phyloP scores from a whole-genome alignment of 2,329 filamentous ascomycete species.

The Exutisphaerella laricina region DNA sequence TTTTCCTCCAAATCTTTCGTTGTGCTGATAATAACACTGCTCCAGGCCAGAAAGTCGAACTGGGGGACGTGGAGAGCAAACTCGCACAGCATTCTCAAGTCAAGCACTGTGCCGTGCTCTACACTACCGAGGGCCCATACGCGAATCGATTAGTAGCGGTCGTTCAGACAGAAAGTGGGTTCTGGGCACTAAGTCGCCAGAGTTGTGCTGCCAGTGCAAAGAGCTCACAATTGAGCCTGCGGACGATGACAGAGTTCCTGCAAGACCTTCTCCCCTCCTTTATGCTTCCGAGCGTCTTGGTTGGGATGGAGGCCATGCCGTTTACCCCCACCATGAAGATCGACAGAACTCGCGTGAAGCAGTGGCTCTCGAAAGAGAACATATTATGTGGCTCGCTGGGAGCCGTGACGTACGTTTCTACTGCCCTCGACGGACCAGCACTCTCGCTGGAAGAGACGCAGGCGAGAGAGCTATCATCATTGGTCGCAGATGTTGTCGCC shows the following conservation, averaged over 20 bases:
- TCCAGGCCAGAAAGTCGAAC: slow-evolving; percentile 70
- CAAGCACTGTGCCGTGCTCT: not conserved
- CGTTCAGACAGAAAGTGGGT: not conserved
- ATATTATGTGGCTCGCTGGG: not conserved
- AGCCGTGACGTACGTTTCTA: not conserved
- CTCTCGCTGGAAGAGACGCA: not conserved
- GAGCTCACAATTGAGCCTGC: not conserved
- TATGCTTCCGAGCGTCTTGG: slow-evolving; percentile 5
- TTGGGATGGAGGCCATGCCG: slow-evolving; percentile 3
- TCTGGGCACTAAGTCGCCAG: not conserved
- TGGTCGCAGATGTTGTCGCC: slow-evolving; percentile 1
- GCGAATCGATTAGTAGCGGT: slow-evolving; percentile 1
- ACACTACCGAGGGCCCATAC: not conserved
- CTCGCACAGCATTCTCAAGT: not conserved
- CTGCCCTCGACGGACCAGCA: not conserved
- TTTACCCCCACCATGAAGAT: slow-evolving; percentile 8
- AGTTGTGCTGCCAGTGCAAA: not conserved
- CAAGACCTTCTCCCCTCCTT: not conserved
- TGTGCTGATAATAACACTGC: no score
- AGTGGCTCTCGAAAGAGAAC: slow-evolving; percentile 1
- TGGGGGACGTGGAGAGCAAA: slow-evolving; percentile 60
- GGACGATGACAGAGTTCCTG: slow-evolving; percentile 1
- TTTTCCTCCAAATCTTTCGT: no score
- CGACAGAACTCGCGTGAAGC: slow-evolving; percentile 5
- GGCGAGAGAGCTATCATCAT: not conserved